These are phyloP conservation scores for Pleurotus citrinopileatus DNA, from an alignment of 768 basidiomycete genomes.

Conservation along the genomic window DNA sequence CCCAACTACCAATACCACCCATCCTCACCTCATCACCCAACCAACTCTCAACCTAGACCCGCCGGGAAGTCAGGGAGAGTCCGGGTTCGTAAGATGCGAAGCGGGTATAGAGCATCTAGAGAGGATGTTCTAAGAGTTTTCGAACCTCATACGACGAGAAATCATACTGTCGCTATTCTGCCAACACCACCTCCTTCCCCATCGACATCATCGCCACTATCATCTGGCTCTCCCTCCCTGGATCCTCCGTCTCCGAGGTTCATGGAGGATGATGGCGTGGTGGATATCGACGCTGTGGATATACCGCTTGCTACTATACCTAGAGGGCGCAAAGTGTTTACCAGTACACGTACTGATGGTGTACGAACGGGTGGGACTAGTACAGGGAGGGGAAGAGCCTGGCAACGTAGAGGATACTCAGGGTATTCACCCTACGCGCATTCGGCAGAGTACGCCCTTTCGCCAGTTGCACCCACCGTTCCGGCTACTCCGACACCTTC, in stretches of 20 bases:
- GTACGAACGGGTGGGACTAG: too few relatives aligned
- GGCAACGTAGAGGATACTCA: neutral
- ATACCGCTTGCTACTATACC: neutral
- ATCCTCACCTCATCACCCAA: neutral
- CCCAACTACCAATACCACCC: neutral
- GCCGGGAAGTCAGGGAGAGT: neutral
- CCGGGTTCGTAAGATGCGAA: neutral
- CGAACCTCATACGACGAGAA: neutral
- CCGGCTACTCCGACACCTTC: neutral
- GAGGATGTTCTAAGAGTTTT: slow-evolving; percentile 1
- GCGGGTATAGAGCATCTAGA: neutral
- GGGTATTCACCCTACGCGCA: slow-evolving; percentile 6
- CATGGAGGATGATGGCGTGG: neutral
- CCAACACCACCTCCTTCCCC: neutral
- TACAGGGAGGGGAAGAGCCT: neutral
- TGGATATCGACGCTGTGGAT: neutral
- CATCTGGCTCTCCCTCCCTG: neutral
- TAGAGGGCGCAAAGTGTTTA: neutral
- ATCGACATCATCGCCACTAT: neutral
- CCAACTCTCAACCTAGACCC: neutral
- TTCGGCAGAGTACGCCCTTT: neutral
- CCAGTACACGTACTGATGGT: too few relatives aligned
- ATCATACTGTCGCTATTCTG: neutral
- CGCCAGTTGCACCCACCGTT: neutral
- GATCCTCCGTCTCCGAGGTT: neutral